Base-by-base conservation (phyloP, 1,284 basidiomycete genomes). In the Apiotrichum porosum region DNA sequence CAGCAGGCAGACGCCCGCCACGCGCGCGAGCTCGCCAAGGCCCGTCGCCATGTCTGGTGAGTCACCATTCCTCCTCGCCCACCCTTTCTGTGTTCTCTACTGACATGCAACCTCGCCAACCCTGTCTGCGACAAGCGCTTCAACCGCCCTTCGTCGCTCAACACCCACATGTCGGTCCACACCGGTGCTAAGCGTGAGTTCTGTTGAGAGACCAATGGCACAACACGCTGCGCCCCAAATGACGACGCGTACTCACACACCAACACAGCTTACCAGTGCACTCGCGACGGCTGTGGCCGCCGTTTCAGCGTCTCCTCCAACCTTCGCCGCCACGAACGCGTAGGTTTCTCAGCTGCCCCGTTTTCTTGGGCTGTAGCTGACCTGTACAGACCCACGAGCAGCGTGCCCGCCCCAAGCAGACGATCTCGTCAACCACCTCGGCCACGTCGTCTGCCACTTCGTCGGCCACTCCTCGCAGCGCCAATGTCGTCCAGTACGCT, bases 141-240 rank as follows among this genome's bases (percentile, higher is more conserved):
- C 60, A 81, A 81, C 24, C 75, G 82, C 50, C 83, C 83, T 4
- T 82, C 80, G 44, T 81, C 81, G 13, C 72, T 84, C 37, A 72
- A 72, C 31, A 83, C 83, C 3, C 83, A 84, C 58, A 83, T 83
- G 81, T 80, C 82, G 42, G 79, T 78, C 5, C 83, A 84, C 58
- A 80, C 78, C 5, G 82, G 83, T 15, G 77, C 76, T 6, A 81
- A 78, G 63, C 83, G 83, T 84, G 66, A 54, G 75, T 45, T 35
- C 12, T 15, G 14, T 30, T 14, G 18, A n/a, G 19, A n/a, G 17
- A 6, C 26, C 8, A 28, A 28, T n/a, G n/a, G n/a, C n/a, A n/a
- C n/a, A n/a, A n/a, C n/a, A n/a, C n/a, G n/a, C n/a, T n/a, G n/a
- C n/a, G n/a, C n/a, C n/a, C n/a, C n/a, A n/a, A n/a, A n/a, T n/a